Evolutionary conservation across 2,329 filamentous ascomycete genomes (phyloP).

Genomic region (Penicillium sp.): DNA sequence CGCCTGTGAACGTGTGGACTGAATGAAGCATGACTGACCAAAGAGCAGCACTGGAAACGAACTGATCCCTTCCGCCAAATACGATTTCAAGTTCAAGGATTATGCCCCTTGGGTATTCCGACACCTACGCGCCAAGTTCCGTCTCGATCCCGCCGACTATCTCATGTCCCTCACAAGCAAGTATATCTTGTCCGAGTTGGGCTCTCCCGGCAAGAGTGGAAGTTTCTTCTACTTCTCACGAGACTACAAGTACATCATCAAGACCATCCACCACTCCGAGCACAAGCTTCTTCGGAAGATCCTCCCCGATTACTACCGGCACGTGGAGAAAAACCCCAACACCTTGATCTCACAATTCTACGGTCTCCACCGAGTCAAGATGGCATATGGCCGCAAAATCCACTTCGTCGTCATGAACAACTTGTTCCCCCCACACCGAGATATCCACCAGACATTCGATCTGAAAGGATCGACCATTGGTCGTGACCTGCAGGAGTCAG

Average conservation of each 20-base stretch:
- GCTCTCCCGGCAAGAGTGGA: constrained; percentile 95
- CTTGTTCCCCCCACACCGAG: constrained; percentile 92
- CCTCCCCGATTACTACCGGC: constrained; percentile 86
- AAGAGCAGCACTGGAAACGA: constrained; percentile 81
- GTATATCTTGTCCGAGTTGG: constrained; percentile 95
- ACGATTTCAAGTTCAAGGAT: constrained; percentile 99
- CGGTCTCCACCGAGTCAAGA: constrained; percentile 94
- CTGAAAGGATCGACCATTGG: constrained; percentile 95
- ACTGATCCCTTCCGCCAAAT: constrained; percentile 95
- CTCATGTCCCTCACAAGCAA: constrained; percentile 97
- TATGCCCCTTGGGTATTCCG: constrained; percentile 99
- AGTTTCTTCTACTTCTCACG: constrained; percentile 99
- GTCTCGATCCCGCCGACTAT: constrained; percentile 94
- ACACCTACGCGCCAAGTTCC: constrained; percentile 82
- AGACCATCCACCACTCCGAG: constrained; percentile 95
- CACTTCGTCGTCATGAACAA: constrained; percentile 99
- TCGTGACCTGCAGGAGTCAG: constrained; percentile 85
- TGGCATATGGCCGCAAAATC: constrained; percentile 96
- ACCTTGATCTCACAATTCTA: constrained; percentile 98
- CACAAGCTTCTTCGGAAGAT: constrained; percentile 53
- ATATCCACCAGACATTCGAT: constrained; percentile 97
- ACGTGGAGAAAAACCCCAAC: constrained; percentile 91
- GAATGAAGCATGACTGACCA: constrained; percentile 35
- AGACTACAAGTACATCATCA: constrained; percentile 99
- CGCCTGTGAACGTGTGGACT: background rate